Base-by-base conservation (phyloP, 306 rosid genomes). In the Gastrolobium bilobum region DNA sequence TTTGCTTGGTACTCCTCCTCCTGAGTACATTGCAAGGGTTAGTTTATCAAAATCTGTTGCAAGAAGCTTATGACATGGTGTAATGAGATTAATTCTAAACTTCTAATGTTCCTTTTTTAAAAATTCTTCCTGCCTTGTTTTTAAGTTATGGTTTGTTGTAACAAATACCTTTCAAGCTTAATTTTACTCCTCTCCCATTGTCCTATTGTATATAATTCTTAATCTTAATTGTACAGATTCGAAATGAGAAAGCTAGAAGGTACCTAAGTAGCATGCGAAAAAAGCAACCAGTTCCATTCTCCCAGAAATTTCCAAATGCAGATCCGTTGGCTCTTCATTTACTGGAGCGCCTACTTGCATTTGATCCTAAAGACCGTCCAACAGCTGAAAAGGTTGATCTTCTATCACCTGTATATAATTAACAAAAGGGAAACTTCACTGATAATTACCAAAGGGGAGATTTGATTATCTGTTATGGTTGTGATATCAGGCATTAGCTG, bases 161-260 rank as follows among this genome's bases (percentile, higher is more conserved):
- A 39, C 52, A 48, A 52, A 57, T 35, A 47, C 62, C 48, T 81
- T 78, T 66, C 31, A 33, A 68, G 63, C 83, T 76, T 61, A 50
- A 1, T 73, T 75, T 58, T 56, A 61, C 54, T 42, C 68, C 38
- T 48, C 30, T 44, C 35, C 69, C 40, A n/a, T 31, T 53, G 51
- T 46, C 6, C 68, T 71, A 48, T 51, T 71, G 73, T 58, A 42
- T 77, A 75, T 66, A 43, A 14, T 76, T 74, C 6, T 77, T 71
- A 63, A 67, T 80, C 4, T 38, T 78, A 47, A 63, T 68, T 34
- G 73, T 78, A 88, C 84, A 95, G 99, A 95, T 95, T 82, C 93
- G 99, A 66, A 95, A 95, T 87, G 99, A 95, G 86, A 95, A 95
- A 83, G 99, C 98, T 60, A 89, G 92, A 80, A 90, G 99, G 87